Evolutionary conservation across 495 filamentous ascomycete genomes (phyloP).

Genomic region (Penicillium alfredii): DNA sequence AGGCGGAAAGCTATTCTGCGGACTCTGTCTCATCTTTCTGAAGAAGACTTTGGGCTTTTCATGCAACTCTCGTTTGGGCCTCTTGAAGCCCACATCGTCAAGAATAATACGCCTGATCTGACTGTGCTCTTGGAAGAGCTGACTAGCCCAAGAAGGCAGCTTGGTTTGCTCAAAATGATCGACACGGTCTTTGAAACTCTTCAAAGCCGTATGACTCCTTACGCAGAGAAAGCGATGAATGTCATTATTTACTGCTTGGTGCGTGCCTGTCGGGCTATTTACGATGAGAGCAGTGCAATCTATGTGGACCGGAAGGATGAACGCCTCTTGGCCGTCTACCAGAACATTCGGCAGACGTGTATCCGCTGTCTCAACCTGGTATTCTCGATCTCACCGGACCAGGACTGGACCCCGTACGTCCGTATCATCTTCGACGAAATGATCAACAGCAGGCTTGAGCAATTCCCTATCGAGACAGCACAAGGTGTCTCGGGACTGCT

Average conservation of each 20-base stretch:
- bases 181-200: constrained; percentile 81
- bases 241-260: constrained; percentile 74
- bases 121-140: constrained; percentile 46
- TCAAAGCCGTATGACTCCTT: constrained; percentile 58
- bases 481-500: constrained; percentile 81
- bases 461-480: constrained; percentile 78
- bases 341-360: constrained; percentile 63
- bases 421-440: constrained; percentile 64
- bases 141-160: constrained; percentile 65
- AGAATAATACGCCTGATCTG: constrained; percentile 45
- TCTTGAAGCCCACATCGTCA: constrained; percentile 53
- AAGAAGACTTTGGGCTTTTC: constrained; percentile 68
- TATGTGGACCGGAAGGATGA: constrained; percentile 40
- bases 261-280: constrained; percentile 56
- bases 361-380: constrained; percentile 74
- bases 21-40: constrained; percentile 52
- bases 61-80: constrained; percentile 75
- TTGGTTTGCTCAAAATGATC: constrained; percentile 85
- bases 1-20: constrained; percentile 62
- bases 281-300: constrained; percentile 29
- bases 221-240: constrained; percentile 58
- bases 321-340: constrained; percentile 50
- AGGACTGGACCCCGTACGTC: constrained; percentile 66
- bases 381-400: constrained; percentile 60
- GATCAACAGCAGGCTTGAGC: constrained; percentile 68